phyloP scores from a whole-genome alignment of 768 basidiomycete species.

The Cyathus striatus region DNA sequence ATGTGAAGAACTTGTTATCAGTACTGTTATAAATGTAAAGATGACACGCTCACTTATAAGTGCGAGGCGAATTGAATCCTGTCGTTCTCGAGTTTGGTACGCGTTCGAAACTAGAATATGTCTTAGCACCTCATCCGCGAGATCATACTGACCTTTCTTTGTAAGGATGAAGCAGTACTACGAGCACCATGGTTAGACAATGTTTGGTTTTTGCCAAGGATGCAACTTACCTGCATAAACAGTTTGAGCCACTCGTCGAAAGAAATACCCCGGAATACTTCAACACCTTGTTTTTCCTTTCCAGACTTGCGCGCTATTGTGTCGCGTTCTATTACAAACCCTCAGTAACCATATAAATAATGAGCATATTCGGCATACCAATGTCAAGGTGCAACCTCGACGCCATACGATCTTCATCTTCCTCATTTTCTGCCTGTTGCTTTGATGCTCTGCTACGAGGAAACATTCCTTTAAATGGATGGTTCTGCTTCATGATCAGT shows the following conservation, averaged over 20 bases:
- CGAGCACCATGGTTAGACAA: not conserved
- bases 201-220: not conserved
- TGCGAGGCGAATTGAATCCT: constrained; percentile 71
- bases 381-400: constrained; percentile 73
- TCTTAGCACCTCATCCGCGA: constrained; percentile 70
- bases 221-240: constrained; percentile 69
- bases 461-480: constrained; percentile 69
- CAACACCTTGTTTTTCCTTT: constrained; percentile 36
- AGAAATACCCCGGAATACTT: constrained; percentile 73
- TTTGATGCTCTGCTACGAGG: constrained; percentile 37
- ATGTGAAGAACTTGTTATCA: constrained; percentile 1
- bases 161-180: constrained; percentile 78
- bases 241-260: constrained; percentile 85
- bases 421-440: constrained; percentile 39
- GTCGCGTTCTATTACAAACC: constrained; percentile 70
- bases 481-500: constrained; percentile 24
- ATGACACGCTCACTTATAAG: constrained; percentile 56
- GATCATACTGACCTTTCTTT: constrained; percentile 52
- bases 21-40: too few species aligned
- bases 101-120: constrained; percentile 74
- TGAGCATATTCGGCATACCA: too few species aligned
- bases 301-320: constrained; percentile 45
- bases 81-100: constrained; percentile 54
- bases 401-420: constrained; percentile 67
- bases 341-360: too few species aligned